Base-by-base conservation (phyloP, 371 early-diverging fungal species). In the Smittium mucronatum region DNA sequence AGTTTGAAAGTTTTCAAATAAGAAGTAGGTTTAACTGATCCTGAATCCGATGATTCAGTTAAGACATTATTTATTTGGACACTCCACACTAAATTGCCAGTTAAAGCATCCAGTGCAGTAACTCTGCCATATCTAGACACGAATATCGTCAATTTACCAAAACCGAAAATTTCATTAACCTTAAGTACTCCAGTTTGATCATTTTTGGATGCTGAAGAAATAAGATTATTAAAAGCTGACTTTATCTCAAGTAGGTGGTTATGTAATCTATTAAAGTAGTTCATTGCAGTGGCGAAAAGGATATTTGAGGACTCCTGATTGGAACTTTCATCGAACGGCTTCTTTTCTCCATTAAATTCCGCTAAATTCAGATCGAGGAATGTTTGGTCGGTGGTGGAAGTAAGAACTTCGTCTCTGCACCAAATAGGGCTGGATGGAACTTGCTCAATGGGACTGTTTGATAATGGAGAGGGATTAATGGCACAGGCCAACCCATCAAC, bases 111-210 rank as follows among this genome's bases (percentile, higher is more conserved):
- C 35, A 93, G 82, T 1, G 93, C 94, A 32, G 89, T 79, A 2
- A 96, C 71, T 70, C 90, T 89, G 70, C 94, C 95, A 1, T 84
- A 86, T 2, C 73, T 69, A 2, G 94, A 85, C 26, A 83, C 87
- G 68, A 92, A 87, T 29, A 96, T 76, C 57, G 91, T 71, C 11
- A 95, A 79, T 76, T 95, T 93, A 68, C 90, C 87, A 71, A 94
- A 78, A 2, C 95, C 95, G 80, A 91, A 89, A 69, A 84, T 81
- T 72, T 94, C 95, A 74, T 72, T 63, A 75, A 72, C 30, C 71
- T 57, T 5, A 32, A 15, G 36, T 5, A 71, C 33, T 16, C 71
- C 70, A 30, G 71, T 71, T n/a, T 67, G 63, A 57, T 69, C 79
- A 36, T 73, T 75, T 0, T 70, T 73, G 34, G 70, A 70, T 25